Evolutionary conservation across 2,329 filamentous ascomycete genomes (phyloP).

Genomic region (Pyrenophora teres): DNA sequence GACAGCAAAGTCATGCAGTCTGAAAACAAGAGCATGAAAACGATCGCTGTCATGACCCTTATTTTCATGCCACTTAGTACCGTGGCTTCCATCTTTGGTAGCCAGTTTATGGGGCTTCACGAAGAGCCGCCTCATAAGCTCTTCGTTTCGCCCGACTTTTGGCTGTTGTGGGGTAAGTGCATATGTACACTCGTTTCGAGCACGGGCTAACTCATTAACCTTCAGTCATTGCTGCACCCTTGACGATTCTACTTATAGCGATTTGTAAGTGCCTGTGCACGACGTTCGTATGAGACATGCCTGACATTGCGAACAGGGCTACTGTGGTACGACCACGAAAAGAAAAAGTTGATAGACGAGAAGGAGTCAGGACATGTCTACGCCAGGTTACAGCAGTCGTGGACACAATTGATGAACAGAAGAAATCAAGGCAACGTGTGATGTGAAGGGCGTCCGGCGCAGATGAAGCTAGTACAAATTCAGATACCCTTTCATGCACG

Average conservation of each 20-base stretch:
- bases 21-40: constrained; percentile 53
- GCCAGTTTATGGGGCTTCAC: constrained; percentile 34
- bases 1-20: constrained; percentile 45
- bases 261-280: constrained; percentile 1
- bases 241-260: constrained; percentile 27
- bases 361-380: constrained; percentile 14
- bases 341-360: constrained; percentile 14
- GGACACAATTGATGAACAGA: constrained; percentile 3
- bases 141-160: constrained; percentile 36
- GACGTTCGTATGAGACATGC: neutral
- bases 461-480: too few relatives aligned
- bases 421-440: neutral
- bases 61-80: constrained; percentile 51
- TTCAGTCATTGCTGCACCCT: constrained; percentile 25
- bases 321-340: constrained; percentile 31
- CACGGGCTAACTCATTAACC: neutral
- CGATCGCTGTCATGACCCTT: constrained; percentile 52
- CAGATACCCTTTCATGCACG: too few relatives aligned
- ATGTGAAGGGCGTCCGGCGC: too few relatives aligned
- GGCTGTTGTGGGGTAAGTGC: constrained; percentile 31
- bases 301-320: constrained; percentile 20
- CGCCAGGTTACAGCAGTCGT: constrained; percentile 24
- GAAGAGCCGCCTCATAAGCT: constrained; percentile 27
- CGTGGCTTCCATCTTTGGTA: constrained; percentile 37
- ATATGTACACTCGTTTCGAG: neutral